Conservation (phyloP, 306 rosid species). For the Cucumis melo region DNA sequence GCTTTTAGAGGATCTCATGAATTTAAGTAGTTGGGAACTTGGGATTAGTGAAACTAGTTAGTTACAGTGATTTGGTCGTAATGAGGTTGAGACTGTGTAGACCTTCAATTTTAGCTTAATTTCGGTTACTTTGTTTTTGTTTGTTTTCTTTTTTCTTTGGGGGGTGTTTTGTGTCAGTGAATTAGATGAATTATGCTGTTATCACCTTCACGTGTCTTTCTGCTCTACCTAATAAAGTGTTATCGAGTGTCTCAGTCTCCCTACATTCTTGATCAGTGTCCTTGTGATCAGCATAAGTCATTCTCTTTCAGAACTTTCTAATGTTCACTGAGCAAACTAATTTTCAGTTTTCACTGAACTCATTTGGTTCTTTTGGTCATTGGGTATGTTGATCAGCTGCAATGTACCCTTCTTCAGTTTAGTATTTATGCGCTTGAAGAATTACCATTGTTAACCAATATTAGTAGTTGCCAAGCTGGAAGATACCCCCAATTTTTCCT, state of each 20-base stretch:
- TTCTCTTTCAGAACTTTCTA: neutral
- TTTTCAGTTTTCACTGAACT: neutral
- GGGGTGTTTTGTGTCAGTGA: neutral
- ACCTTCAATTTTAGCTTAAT: neutral
- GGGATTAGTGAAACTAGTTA: constrained; percentile 1
- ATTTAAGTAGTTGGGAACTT: neutral
- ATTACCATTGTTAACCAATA: neutral
- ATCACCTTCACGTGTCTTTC: neutral
- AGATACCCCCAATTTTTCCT: no score
- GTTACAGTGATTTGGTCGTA: neutral
- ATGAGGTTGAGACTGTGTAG: neutral
- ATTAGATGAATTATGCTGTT: neutral
- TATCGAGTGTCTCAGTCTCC: neutral
- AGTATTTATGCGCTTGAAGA: neutral
- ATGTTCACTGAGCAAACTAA: neutral
- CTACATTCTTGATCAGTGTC: neutral
- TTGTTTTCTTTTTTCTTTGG: no score
- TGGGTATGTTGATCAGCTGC: neutral
- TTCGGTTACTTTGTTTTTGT: neutral
- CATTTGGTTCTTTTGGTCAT: neutral
- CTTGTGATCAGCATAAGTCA: neutral
- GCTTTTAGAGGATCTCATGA: neutral
- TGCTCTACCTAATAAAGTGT: neutral
- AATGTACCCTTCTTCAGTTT: neutral
- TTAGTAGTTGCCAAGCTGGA: neutral